Base-by-base conservation (phyloP, 768 basidiomycete genomes). In the Phaeotremella skinneri region DNA sequence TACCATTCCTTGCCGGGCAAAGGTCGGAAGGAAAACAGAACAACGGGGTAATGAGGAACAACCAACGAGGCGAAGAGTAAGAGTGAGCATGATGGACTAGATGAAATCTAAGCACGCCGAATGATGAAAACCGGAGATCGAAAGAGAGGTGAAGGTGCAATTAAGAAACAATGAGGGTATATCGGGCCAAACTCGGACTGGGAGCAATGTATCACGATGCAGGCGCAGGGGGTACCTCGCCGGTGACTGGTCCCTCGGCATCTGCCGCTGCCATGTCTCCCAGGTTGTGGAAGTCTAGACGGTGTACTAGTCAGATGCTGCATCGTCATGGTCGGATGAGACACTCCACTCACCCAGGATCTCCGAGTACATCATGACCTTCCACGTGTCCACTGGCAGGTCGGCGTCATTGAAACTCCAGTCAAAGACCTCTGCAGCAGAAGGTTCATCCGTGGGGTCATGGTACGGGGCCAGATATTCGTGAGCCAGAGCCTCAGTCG, bases 351-450 rank as follows among this genome's bases (percentile, higher is more conserved):
- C 70, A 91, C 92, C 91, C 13, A 97, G 81, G 64, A 97, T 98
- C 79, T 99, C 94, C 69, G 87, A 89, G 81, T 98, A 98, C 94
- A 99, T 99, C 96, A 99, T 99, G 74, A 96, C 94, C 80, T 97
- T 98, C 96, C 96, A 99, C 0, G 91, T 94, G 72, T 99, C 96
- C 11, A 98, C 89, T 0, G 96, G 96, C 45, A 99, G 82, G 77
- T 99, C 96, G 20, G 96, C 96, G 64, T 99, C 96, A 78, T 99
- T 99, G 84, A 99, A 99, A 70, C 87, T 89, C 96, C 96, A 99
- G 78, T 99, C 96, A 71, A 99, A 99, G 73, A 89, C 87, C 75
- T 97, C 92, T 17, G 82, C 85, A 13, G 96, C 90, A 20, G 87
- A 86, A 7, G 96, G 96, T 75, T 99, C 96, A 75, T 99, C 96